Percentiles rank a stretch among this genome's conserved stretches.
These are phyloP conservation scores for Mallotus nudiflorus DNA, from an alignment of 345 rosid species.

Conservation along the genomic window DNA sequence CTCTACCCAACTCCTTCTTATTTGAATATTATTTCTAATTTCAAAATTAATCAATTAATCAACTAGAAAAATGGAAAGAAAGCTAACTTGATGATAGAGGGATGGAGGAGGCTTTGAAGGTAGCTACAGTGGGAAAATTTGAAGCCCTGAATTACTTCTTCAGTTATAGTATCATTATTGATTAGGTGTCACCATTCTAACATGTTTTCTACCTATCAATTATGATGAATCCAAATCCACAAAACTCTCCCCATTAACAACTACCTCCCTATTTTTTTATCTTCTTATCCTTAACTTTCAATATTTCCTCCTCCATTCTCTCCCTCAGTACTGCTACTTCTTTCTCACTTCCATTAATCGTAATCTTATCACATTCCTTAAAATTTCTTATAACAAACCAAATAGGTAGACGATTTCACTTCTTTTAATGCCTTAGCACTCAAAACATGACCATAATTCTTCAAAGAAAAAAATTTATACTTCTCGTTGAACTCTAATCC, in stretches of 20 bases:
- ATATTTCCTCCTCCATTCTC: conserved; percentile 69
- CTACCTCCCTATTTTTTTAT: conserved; percentile 43
- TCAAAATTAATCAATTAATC: too few species aligned
- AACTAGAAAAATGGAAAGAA: too few species aligned
- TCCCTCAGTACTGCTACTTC: conserved; percentile 65
- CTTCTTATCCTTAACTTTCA: conserved; percentile 62
- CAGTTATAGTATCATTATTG: too few species aligned
- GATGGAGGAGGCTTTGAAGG: too few species aligned
- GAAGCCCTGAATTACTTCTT: too few species aligned
- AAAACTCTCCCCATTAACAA: conserved; percentile 18
- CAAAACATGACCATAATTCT: conserved; percentile 85
- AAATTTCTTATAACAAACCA: conserved; percentile 85
- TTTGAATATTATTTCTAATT: too few species aligned
- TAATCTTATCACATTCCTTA: conserved; percentile 61
- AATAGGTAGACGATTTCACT: conserved; percentile 77
- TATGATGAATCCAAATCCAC: conserved; percentile 12
- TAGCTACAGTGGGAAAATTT: too few species aligned
- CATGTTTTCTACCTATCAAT: conserved; percentile 48
- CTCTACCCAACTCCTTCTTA: too few species aligned
- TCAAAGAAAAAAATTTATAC: conserved; percentile 70
- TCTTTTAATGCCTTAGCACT: conserved; percentile 91
- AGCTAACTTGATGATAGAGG: too few species aligned
- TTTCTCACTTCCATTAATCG: conserved; percentile 81
- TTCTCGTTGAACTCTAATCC: conserved; percentile 88
- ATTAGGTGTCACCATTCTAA: too few species aligned